Evolutionary conservation across 2,329 filamentous ascomycete species (phyloP), one percentile per base, ranked within the genome.

Genomic region (Fusarium sp.): DNA sequence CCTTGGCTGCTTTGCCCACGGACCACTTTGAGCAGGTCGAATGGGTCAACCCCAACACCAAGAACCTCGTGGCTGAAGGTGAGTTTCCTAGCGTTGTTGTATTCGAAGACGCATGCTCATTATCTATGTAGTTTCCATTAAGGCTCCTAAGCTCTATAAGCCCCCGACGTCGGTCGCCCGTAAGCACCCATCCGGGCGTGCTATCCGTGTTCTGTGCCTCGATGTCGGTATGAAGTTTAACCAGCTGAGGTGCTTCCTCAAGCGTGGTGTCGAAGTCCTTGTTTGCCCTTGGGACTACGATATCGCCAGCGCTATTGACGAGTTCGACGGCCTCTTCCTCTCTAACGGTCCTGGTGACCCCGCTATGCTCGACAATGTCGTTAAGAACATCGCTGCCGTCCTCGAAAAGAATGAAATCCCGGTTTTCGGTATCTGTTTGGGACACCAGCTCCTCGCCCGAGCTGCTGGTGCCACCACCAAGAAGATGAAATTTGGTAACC

Each of bases 401-500:
- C 87, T 98, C 81, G 85, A 92, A 73, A 91, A 94, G 81, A 94
- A 92, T 74, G 89, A 90, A 74, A 95, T 91, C 11, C 95, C 95
- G 10, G 92, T 98, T 70, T 98, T 98, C 75, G 95, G 95, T 85
- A 98, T 98, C 79, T 98, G 95, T 85, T 84, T 98, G 76, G 95
- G 95, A 62, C 95, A 98, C 81, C 95, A 98, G 83, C 87, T 98
- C 74, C 90, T 98, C 56, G 94, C 95, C 58, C 89, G 94, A 75
- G 94, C 95, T 63, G 90, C 94, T 35, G 95, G 95, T 60, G 95
- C 95, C 49, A 87, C 87, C 49, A 98, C 96, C 1, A 83, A 88
- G 78, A 99, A 99, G 87, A 97, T 99, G 94, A 98, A 98, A 88
- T 99, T 98, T 78, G 96, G 96, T 85, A 99, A 99, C 85, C 93